Evolutionary conservation across 2,329 filamentous ascomycete genomes (phyloP).

Genomic region (Sporothrix pseudoabietina): DNA sequence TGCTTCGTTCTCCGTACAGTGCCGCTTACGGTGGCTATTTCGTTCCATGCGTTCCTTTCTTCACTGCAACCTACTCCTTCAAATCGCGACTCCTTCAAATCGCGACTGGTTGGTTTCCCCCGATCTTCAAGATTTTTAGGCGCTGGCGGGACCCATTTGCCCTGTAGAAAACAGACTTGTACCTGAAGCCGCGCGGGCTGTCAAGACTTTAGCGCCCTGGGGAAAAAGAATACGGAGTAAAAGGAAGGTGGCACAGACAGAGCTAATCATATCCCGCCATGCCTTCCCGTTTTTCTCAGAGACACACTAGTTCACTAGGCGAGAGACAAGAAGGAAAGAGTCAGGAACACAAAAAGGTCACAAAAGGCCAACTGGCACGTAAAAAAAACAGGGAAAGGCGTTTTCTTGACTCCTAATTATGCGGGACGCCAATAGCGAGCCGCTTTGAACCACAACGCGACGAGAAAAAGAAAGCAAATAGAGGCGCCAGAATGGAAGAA

Average conservation of each 20-base stretch:
- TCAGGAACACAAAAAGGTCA: neutral
- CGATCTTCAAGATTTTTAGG: neutral
- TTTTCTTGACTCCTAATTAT: neutral
- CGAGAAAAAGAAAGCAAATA: neutral
- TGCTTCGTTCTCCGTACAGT: neutral
- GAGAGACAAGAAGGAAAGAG: neutral
- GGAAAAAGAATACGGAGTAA: neutral
- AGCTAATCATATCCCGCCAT: conserved; percentile 22
- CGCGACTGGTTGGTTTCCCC: too few relatives aligned
- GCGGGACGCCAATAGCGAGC: neutral
- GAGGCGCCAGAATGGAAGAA: neutral
- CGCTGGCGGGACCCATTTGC: neutral
- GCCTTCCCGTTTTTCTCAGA: conserved; percentile 28
- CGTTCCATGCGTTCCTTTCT: neutral
- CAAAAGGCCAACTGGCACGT: conserved; percentile 21
- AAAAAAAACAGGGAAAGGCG: conserved; percentile 8
- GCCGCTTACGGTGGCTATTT: neutral
- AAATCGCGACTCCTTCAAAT: too few relatives aligned
- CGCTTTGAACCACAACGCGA: conserved; percentile 4
- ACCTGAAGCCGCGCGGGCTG: conserved; percentile 21
- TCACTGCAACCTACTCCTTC: neutral
- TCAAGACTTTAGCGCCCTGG: conserved; percentile 20
- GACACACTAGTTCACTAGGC: conserved; percentile 15
- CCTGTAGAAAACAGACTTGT: neutral
- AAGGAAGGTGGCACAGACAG: conserved; percentile 2